phyloP scores from a whole-genome alignment of 2,329 filamentous ascomycete genomes.

The Aspergillus eucalypticola region DNA sequence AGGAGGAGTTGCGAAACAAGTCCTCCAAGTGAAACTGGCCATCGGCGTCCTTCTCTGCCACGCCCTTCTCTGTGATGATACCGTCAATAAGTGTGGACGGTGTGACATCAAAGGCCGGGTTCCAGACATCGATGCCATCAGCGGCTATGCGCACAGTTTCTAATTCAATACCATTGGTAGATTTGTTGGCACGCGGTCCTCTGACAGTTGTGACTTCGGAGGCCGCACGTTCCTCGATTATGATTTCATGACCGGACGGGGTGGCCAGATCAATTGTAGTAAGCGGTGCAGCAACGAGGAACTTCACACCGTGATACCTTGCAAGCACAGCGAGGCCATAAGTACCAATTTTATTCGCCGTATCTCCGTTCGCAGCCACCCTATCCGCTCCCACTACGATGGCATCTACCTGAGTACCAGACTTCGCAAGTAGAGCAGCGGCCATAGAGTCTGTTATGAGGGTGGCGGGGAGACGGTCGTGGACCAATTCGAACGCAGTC shows the following conservation, averaged over 20 bases:
- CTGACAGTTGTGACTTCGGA: conserved; percentile 83
- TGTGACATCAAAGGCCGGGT: conserved; percentile 95
- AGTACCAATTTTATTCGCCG: conserved; percentile 97
- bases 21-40: conserved; percentile 65
- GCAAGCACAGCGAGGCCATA: conserved; percentile 92
- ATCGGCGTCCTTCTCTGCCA: conserved; percentile 72
- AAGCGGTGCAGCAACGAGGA: conserved; percentile 89
- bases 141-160: conserved; percentile 78
- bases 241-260: conserved; percentile 73
- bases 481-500: conserved; percentile 94
- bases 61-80: conserved; percentile 88
- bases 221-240: conserved; percentile 82
- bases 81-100: conserved; percentile 86
- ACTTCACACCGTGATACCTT: conserved; percentile 83
- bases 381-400: conserved; percentile 94
- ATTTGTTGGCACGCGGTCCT: conserved; percentile 67
- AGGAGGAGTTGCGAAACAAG: conserved; percentile 25
- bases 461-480: conserved; percentile 86
- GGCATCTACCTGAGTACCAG: conserved; percentile 70
- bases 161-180: conserved; percentile 45
- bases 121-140: conserved; percentile 82
- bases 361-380: conserved; percentile 94
- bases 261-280: conserved; percentile 91
- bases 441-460: conserved; percentile 97
- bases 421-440: conserved; percentile 69